Evolutionary conservation across 2,329 filamentous ascomycete species (phyloP), one percentile per base, ranked within the genome.

Genomic region (Aspergillus tubingensis): DNA sequence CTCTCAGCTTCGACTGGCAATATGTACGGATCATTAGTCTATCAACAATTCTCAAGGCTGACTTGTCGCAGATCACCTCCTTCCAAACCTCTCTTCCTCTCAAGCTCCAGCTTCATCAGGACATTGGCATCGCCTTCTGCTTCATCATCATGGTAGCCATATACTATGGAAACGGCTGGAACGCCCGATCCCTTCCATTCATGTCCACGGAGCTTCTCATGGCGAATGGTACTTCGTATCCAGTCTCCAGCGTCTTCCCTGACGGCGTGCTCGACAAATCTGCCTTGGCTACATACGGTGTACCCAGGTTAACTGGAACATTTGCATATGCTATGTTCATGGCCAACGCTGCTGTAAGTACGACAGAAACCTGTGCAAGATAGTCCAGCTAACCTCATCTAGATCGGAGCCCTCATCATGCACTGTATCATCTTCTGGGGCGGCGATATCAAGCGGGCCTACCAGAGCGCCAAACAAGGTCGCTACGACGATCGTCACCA

Each of bases 51-150:
- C 48, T 65, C 36, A 68, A 68, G 23, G 38, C n/a, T 67, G 6
- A 66, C 67, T 11, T 64, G 54, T 36, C 5, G 2, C 63, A 85
- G 80, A 83, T 85, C 54, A 85, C 83, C 5, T 86, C 82, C 0
- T 80, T 79, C 65, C 75, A 78, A 44, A 84, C 83, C 0, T 80
- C 84, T 0, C 76, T 86, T 0, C 84, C 85, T 0, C 77, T 86
- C 0, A 78, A 76, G 5, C 72, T 84, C 0, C 83, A 86, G 67
- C 60, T 74, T 0, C 82, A 86, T 60, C 65, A 75, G 6, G 77
- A 78, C 0, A 57, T 77, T 0, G 85, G 85, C 0, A 79, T 78
- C n/a, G 36, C 81, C 1, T 68, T 80, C 19, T 86, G 83, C 67
- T 83, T 80, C 66, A 65, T 54, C 50, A 61, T 54, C 5, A 68